phyloP scores from a whole-genome alignment of 2,329 filamentous ascomycete genomes.

The Emmonsiellopsis sp. region DNA sequence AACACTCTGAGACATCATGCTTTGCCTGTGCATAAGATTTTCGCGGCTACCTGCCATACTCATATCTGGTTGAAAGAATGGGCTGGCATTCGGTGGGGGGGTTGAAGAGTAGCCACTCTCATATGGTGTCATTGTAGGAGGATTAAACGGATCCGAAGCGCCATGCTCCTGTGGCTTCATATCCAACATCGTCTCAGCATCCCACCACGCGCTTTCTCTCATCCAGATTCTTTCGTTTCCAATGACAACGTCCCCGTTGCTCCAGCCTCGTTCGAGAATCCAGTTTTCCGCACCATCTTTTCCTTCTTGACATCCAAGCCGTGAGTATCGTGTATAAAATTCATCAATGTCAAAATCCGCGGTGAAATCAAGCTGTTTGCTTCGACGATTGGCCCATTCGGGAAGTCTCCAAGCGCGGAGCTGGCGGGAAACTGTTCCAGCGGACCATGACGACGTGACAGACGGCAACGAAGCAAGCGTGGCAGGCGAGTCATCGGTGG shows the following conservation, averaged over 20 bases:
- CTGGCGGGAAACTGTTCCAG: constrained; percentile 83
- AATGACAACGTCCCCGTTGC: constrained; percentile 89
- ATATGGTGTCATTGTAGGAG: constrained; percentile 51
- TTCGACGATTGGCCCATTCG: constrained; percentile 92
- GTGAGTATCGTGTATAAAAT: constrained; percentile 72
- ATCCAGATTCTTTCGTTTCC: constrained; percentile 93
- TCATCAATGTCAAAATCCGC: constrained; percentile 94
- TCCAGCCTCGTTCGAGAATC: constrained; percentile 93
- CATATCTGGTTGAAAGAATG: constrained; percentile 61
- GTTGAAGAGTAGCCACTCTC: constrained; percentile 60
- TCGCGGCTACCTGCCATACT: constrained; percentile 62
- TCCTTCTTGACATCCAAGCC: constrained; percentile 80
- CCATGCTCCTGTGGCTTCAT: constrained; percentile 57
- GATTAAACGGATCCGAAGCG: constrained; percentile 32
- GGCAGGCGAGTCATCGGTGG: constrained; percentile 75
- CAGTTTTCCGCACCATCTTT: constrained; percentile 89
- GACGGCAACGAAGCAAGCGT: constrained; percentile 63
- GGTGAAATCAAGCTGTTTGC: constrained; percentile 87
- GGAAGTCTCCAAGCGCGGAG: constrained; percentile 86
- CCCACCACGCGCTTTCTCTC: constrained; percentile 91
- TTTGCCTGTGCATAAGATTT: constrained; percentile 55
- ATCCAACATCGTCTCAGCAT: constrained; percentile 92
- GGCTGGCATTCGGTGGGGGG: constrained; percentile 46
- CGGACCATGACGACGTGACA: constrained; percentile 81
- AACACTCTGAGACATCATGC: constrained; percentile 40